A percentile compares a stretch with the other conserved stretches of the same genome.
phyloP scores from a whole-genome alignment of 164 flowering plant genomes.

The Platanus orientalis region DNA sequence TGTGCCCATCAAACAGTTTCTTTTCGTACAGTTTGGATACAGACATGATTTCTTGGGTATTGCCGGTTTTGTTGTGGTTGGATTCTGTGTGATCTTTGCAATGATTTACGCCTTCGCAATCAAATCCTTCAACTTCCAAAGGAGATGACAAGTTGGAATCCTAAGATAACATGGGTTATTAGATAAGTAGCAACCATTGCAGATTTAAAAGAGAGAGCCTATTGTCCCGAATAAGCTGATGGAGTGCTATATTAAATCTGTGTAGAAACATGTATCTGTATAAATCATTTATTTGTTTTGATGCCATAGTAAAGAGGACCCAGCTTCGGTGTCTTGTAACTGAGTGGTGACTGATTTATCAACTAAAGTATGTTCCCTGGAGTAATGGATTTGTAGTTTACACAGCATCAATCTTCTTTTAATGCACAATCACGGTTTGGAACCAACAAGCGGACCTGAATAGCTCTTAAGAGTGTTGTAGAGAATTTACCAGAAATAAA shows the following conservation, averaged over 20 bases:
- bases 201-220: neutral
- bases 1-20: constrained; percentile 31
- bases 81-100: constrained; percentile 63
- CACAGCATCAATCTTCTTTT: too few species aligned
- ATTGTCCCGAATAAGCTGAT: neutral
- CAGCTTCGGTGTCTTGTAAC: too few species aligned
- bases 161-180: neutral
- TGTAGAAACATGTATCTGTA: constrained; percentile 1
- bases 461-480: too few species aligned
- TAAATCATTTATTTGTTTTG: neutral
- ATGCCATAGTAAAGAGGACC: too few species aligned
- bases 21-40: constrained; percentile 58
- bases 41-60: constrained; percentile 64
- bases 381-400: too few species aligned
- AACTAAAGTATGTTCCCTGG: too few species aligned
- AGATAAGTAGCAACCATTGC: neutral
- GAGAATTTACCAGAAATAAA: too few species aligned
- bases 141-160: constrained; percentile 37
- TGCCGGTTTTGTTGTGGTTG: constrained; percentile 57
- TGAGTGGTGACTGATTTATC: too few species aligned
- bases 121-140: constrained; percentile 83
- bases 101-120: constrained; percentile 75
- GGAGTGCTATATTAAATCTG: neutral
- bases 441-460: too few species aligned
- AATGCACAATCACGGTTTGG: too few species aligned